Base-by-base conservation (phyloP, 805 yeast species). In the Wickerhamiella australiensis region DNA sequence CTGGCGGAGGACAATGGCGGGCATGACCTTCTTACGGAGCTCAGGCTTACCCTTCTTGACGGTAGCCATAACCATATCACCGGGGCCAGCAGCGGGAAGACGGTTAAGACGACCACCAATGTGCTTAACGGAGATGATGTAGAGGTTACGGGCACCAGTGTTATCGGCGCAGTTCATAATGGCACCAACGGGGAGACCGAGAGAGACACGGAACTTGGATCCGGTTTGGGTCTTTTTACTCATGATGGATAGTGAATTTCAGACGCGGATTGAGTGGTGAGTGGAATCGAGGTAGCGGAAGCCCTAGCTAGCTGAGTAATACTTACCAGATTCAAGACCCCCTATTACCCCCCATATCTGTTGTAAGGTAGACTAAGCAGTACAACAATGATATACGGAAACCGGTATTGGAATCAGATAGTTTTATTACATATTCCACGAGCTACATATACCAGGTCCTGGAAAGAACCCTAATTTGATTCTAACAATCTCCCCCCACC, bases 1-100 rank as follows among this genome's bases (percentile, higher is more conserved):
- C 80, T 92, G 99, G 78, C 99, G 90, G 62, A 92, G 83, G 70
- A 92, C 97, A 67, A 92, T 86, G 67, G 98, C 98, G 74, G 96
- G 98, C 96, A 94, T 88, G 66, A 92, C 96, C 82, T 92, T 92
- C 95, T 92, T 92, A 83, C 99, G 88, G 74, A 92, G 86, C 78
- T 92, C 99, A 74, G 99, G 99, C 87, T 92, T 92, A 85, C 99
- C 99, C 79, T 94, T 92, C 86, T 92, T 92, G 73, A 92, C 99
- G 67, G 99, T 92, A 68, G 98, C 74, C 70, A 68, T 65, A 56
- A 66, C 69, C 70, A 66, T 66, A 77, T 94, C 99, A 80, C 99
- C 99, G 66, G 92, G 90, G 68, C 97, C 87, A 66, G 97, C 98
- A 69, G 98, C 98, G 74, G 99, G 99, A 68, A 92, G 83, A 82